Evolutionary conservation across 257 asterid species (phyloP), one percentile per base, ranked within the genome.

Genomic region (Forsythia viridissima): DNA sequence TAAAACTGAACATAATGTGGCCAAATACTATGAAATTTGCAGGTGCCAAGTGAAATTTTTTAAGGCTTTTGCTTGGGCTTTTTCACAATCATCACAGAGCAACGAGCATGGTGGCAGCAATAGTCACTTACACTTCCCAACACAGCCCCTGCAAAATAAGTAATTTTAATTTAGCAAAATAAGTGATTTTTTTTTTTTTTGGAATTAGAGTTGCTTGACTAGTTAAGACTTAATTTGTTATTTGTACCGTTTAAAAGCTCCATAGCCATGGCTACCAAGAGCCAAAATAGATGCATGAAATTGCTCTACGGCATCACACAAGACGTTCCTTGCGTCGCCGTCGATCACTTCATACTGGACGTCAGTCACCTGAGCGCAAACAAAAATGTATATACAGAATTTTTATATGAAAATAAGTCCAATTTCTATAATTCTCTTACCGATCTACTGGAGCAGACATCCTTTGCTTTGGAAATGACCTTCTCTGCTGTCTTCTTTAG

Each of bases 91-190:
- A 93, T 84, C 74, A 93, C 97, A 18, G 94, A 86, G 86, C 97
- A 93, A 73, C 89, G 90, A 69, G 97, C 97, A 77, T 93, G 97
- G 70, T 91, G 97, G 44, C 92, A 84, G 44, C 94, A 91, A 20
- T 90, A 89, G 81, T 93, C 97, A 74, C 98, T 93, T 9, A 93
- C 97, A 70, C 98, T 93, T 16, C 97, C 97, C 81, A 91, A 76
- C 75, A 93, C 90, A 75, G 88, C 94, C 92, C 92, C 98, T 93
- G 88, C 86, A 68, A 24, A 57, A 70, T 9, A 9, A 30, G 16
- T 9, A 6, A 61, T 10, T 8, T 61, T 7, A 18, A 18, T 13
- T 6, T 57, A 4, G 88, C 86, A 68, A 24, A 57, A 70, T 9
- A 9, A 30, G 16, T 9, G 16, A 61, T 10, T 8, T 61, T 6